Evolutionary conservation across 352 stramenopile species (phyloP).

Genomic region (Pythium scleroteichum): DNA sequence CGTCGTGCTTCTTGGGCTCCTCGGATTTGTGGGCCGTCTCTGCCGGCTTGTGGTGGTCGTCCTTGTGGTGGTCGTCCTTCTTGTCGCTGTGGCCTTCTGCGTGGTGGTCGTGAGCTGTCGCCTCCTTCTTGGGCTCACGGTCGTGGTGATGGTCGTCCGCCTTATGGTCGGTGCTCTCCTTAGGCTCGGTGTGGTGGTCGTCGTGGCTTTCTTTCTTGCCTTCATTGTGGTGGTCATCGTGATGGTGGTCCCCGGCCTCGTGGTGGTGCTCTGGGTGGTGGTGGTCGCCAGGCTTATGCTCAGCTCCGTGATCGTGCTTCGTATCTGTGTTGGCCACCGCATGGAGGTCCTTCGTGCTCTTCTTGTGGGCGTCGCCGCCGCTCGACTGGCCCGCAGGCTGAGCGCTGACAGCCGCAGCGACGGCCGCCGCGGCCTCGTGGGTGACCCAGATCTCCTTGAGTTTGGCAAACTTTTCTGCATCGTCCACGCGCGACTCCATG

Average conservation of each 20-base stretch:
- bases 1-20: slow-evolving; percentile 12
- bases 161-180: neutral
- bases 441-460: slow-evolving; percentile 67
- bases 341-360: slow-evolving; percentile 41
- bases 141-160: neutral
- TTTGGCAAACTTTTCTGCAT: slow-evolving; percentile 72
- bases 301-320: slow-evolving; percentile 15
- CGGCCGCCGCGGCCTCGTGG: slow-evolving; percentile 12
- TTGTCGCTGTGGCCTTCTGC: neutral
- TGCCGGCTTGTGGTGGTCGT: slow-evolving; percentile 2
- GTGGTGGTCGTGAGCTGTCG: neutral
- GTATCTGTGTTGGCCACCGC: slow-evolving; percentile 1
- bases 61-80: slow-evolving; percentile 6
- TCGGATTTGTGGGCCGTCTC: slow-evolving; percentile 7
- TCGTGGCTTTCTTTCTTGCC: slow-evolving; percentile 7
- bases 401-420: neutral
- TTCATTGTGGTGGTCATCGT: neutral
- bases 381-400: slow-evolving; percentile 11
- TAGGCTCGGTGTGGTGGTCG: neutral
- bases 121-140: slow-evolving; percentile 5
- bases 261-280: slow-evolving; percentile 1
- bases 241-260: neutral
- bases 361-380: slow-evolving; percentile 29
- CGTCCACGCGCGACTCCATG: slow-evolving; percentile 59
- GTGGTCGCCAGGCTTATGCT: slow-evolving; percentile 2